Conservation (phyloP, 257 asterid genomes). For the Nyctanthes arbortristis region DNA sequence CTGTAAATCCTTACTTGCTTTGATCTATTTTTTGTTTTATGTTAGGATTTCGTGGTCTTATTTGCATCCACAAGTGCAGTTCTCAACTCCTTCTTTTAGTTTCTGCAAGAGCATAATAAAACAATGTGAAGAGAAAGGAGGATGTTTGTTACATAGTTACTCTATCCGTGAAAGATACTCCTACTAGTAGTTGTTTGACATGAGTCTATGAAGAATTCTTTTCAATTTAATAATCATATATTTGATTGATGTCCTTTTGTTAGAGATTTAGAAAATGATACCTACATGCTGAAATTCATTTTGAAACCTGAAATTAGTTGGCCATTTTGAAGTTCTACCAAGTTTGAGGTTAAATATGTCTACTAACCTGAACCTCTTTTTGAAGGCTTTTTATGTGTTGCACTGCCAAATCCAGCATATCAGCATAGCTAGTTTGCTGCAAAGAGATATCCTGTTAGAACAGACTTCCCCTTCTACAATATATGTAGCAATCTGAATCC, state of each 20-base stretch:
- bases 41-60: constrained; percentile 31
- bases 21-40: neutral
- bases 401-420: constrained; percentile 95
- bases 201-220: no score
- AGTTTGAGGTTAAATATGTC: neutral
- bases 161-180: neutral
- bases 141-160: neutral
- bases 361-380: constrained; percentile 66
- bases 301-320: no score
- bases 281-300: no score
- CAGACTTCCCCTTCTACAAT: neutral
- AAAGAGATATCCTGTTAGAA: neutral
- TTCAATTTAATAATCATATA: no score
- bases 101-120: constrained; percentile 42
- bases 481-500: neutral
- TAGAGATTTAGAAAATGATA: no score
- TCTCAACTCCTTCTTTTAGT: constrained; percentile 63
- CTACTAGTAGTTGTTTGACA: neutral
- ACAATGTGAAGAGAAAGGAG: neutral
- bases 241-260: no score
- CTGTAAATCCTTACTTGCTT: neutral
- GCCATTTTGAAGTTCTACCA: no score
- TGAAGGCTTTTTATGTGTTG: constrained; percentile 83
- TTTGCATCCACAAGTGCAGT: constrained; percentile 82
- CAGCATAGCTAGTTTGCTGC: constrained; percentile 98